Percentiles rank a stretch among this genome's conserved stretches.
Conservation (phyloP, 441 rosid species). For the Adansonia gregorii region DNA sequence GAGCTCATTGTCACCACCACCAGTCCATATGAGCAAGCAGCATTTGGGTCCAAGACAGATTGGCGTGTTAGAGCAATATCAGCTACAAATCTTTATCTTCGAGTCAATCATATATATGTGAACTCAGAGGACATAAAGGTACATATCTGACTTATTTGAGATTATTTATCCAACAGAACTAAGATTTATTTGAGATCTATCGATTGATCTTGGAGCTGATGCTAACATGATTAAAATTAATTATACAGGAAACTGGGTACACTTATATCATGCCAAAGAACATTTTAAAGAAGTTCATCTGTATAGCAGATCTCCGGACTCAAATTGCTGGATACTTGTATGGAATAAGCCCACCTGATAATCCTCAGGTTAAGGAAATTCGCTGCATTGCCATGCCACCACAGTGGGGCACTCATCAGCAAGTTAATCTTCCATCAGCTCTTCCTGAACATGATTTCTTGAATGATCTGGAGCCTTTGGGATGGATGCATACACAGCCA, state of each 20-base stretch:
- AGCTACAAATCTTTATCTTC: constrained; percentile 95
- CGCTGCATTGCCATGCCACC: constrained; percentile 95
- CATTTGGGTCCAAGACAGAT: constrained; percentile 92
- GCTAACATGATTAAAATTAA: constrained; percentile 24
- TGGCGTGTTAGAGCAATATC: constrained; percentile 99
- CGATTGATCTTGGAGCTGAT: neutral
- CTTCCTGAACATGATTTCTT: constrained; percentile 95
- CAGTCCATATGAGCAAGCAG: constrained; percentile 94
- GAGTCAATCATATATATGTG: constrained; percentile 93
- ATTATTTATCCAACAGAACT: neutral
- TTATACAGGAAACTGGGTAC: constrained; percentile 83
- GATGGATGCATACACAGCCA: constrained; percentile 99
- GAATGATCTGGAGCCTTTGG: constrained; percentile 93
- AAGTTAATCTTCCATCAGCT: constrained; percentile 78
- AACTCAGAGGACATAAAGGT: constrained; percentile 98
- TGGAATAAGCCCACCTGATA: constrained; percentile 95
- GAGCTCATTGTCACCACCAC: constrained; percentile 88
- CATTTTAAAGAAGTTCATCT: constrained; percentile 90
- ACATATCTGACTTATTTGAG: neutral
- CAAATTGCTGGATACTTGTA: constrained; percentile 92
- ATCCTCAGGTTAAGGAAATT: constrained; percentile 95
- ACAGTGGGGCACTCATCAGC: constrained; percentile 92
- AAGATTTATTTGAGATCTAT: neutral
- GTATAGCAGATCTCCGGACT: constrained; percentile 93
- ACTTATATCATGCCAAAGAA: constrained; percentile 98